phyloP scores from a whole-genome alignment of 352 stramenopile genomes.

The Blastocystis sp. region DNA sequence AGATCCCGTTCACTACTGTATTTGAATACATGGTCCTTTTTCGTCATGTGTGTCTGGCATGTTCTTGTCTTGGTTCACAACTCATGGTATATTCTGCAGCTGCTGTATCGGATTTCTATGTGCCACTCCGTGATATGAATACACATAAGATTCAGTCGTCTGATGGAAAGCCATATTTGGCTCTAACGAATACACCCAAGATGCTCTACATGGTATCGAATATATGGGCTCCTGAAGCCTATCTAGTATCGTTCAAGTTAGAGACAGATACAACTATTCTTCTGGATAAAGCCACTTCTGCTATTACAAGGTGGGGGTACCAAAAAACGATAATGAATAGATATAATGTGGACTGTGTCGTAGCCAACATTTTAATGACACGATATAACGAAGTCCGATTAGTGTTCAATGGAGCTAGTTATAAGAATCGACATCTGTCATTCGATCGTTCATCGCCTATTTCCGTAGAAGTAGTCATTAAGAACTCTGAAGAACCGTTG shows the following conservation, averaged over 20 bases:
- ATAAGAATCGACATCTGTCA: neutral
- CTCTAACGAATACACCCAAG: constrained; percentile 86
- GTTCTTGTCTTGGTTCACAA: constrained; percentile 71
- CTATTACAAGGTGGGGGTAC: neutral
- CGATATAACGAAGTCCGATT: constrained; percentile 81
- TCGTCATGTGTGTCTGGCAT: constrained; percentile 72
- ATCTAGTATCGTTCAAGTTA: constrained; percentile 94
- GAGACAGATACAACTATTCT: constrained; percentile 91
- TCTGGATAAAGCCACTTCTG: constrained; percentile 72
- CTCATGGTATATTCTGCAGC: constrained; percentile 86
- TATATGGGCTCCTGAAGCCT: constrained; percentile 84
- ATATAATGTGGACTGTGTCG: constrained; percentile 90
- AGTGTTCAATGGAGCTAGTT: constrained; percentile 65
- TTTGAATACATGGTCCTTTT: constrained; percentile 90
- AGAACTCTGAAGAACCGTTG: constrained; percentile 4
- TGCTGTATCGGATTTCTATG: constrained; percentile 96
- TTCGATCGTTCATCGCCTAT: neutral
- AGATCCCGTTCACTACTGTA: constrained; percentile 81
- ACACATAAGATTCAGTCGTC: constrained; percentile 94
- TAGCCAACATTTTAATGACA: constrained; percentile 89
- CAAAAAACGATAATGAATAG: constrained; percentile 80
- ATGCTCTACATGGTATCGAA: constrained; percentile 80
- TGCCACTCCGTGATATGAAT: constrained; percentile 77
- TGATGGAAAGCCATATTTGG: constrained; percentile 73
- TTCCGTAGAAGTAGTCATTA: neutral